Evolutionary conservation across 148 eudicot species (phyloP).

Genomic region (Diospyros lotus): DNA sequence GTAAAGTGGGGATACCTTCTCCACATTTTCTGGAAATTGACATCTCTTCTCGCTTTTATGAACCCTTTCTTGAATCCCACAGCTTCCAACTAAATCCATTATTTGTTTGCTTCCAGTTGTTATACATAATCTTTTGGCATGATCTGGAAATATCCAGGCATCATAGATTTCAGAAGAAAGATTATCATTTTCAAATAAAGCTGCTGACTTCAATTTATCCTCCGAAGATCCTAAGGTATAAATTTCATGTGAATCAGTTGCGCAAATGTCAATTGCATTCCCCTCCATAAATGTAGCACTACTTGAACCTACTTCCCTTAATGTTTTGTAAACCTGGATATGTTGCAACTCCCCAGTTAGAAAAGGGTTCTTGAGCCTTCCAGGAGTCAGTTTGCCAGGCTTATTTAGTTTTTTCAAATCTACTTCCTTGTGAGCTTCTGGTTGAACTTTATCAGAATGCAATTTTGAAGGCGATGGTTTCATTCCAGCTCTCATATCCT

Average conservation of each 20-base stretch:
- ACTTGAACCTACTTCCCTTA: constrained; percentile 3
- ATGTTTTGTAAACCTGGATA: constrained; percentile 13
- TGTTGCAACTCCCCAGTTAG: constrained; percentile 12
- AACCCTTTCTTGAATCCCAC: constrained; percentile 25
- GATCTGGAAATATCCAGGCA: constrained; percentile 65
- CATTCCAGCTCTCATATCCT: constrained; percentile 43
- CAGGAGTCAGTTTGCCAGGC: constrained; percentile 2
- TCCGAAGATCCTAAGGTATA: constrained; percentile 9
- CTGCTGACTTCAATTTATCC: constrained; percentile 19
- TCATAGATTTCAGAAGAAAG: constrained; percentile 26
- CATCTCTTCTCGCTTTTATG: constrained; percentile 27
- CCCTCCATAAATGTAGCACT: constrained; percentile 18
- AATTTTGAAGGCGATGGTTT: constrained; percentile 27
- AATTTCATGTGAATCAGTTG: constrained; percentile 12
- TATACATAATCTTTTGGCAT: constrained; percentile 42
- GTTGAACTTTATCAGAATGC: constrained; percentile 26
- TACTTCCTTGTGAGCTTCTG: constrained; percentile 18
- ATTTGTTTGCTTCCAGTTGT: constrained; percentile 40
- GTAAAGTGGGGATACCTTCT: constrained; percentile 19
- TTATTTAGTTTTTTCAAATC: constrained; percentile 12
- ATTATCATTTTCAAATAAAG: constrained; percentile 16
- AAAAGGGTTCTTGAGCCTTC: constrained; percentile 16
- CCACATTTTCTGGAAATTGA: constrained; percentile 16
- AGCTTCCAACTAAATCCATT: constrained; percentile 32
- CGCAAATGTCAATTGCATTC: constrained; percentile 21